Evolutionary conservation across 176 grass and related monocot species (phyloP).

Genomic region (Echinochloa phyllopogon): DNA sequence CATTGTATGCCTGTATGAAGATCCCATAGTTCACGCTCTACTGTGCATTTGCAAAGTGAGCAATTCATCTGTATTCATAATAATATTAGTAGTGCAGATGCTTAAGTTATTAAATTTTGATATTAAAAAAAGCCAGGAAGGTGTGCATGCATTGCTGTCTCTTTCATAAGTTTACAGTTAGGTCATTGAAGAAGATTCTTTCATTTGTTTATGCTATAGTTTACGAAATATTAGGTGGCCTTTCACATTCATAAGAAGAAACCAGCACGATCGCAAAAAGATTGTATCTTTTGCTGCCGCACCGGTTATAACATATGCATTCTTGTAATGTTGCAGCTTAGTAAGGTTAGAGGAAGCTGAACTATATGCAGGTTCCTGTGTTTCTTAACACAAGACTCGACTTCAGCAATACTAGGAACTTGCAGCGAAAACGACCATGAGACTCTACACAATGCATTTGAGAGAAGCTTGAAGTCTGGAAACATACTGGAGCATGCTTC

Average conservation of each 20-base stretch:
- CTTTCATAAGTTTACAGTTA: background rate
- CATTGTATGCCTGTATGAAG: slow-evolving; percentile 84
- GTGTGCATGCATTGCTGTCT: background rate
- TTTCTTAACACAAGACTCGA: background rate
- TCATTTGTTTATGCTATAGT: background rate
- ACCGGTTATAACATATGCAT: background rate
- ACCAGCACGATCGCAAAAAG: background rate
- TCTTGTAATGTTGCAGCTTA: background rate
- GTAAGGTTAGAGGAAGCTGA: background rate
- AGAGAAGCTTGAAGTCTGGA: slow-evolving; percentile 4
- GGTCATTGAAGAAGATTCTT: background rate
- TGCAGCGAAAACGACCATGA: background rate
- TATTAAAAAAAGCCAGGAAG: slow-evolving; percentile 11
- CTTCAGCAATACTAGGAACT: background rate
- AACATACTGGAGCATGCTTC: slow-evolving; percentile 65
- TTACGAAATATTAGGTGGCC: slow-evolving; percentile 14
- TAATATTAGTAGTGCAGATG: background rate
- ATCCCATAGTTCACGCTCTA: slow-evolving; percentile 77
- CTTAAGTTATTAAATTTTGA: background rate
- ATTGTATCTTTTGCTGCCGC: background rate
- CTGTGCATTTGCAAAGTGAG: slow-evolving; percentile 61
- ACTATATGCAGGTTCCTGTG: background rate
- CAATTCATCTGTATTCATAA: slow-evolving; percentile 64
- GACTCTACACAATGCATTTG: slow-evolving; percentile 9
- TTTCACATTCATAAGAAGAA: background rate